Conservation (phyloP, 129 eudicot genomes). For the Calendula officinalis region DNA sequence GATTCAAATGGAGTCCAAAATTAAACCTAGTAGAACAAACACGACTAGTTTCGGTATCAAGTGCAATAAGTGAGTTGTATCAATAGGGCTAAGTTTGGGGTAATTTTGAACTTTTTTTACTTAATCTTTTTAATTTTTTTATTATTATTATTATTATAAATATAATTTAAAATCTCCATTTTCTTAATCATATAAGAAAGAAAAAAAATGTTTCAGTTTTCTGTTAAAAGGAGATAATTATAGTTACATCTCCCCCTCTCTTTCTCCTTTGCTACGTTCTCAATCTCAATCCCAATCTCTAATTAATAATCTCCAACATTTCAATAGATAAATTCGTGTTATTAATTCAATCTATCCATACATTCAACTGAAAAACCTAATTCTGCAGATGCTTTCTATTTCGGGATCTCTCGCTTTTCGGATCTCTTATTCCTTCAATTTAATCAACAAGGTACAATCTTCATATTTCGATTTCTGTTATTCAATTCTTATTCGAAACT, state of each 20-base stretch:
- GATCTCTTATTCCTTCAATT: slow-evolving; percentile 42
- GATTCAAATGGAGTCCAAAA: too few relatives aligned
- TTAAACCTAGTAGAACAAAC: too few relatives aligned
- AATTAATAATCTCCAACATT: slow-evolving; percentile 7
- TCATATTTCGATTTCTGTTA: not conserved
- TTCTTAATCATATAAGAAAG: not conserved
- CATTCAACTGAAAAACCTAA: slow-evolving; percentile 21
- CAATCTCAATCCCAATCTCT: slow-evolving; percentile 6
- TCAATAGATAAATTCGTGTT: slow-evolving; percentile 6
- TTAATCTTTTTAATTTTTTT: too few relatives aligned
- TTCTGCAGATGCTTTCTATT: slow-evolving; percentile 36
- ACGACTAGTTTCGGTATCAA: too few relatives aligned
- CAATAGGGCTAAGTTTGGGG: too few relatives aligned
- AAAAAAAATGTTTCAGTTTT: not conserved
- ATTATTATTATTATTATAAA: too few relatives aligned
- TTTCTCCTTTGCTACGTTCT: slow-evolving; percentile 2
- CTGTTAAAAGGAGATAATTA: slow-evolving; percentile 8
- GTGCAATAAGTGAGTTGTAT: too few relatives aligned
- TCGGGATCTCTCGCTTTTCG: slow-evolving; percentile 39
- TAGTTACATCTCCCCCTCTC: slow-evolving; percentile 24
- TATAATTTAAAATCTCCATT: too few relatives aligned
- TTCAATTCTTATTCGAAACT: not conserved
- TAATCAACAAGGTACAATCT: slow-evolving; percentile 30
- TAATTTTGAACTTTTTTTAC: too few relatives aligned
- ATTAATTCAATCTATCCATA: not conserved